phyloP scores from a whole-genome alignment of 805 yeast species.

The baker's yeast (Saccharomyces cerevisiae) region DNA sequence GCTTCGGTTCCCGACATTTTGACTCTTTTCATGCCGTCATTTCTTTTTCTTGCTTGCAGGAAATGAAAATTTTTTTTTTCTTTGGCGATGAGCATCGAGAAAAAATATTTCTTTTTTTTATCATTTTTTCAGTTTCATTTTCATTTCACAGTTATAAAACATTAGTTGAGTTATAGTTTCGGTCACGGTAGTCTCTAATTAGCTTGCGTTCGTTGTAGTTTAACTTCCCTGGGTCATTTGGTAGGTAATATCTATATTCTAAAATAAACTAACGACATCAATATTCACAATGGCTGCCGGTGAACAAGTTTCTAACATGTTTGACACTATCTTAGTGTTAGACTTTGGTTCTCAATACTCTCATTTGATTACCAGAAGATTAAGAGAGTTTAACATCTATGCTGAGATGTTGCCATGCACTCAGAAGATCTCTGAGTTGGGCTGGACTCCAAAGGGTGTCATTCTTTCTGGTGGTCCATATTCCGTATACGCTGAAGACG shows the following conservation, averaged over 20 bases:
- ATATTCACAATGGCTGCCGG: constrained; percentile 11
- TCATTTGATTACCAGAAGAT: constrained; percentile 91
- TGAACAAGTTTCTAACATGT: constrained; percentile 70
- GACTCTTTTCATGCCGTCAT: not conserved
- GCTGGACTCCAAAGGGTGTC: constrained; percentile 94
- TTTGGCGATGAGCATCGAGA: not conserved
- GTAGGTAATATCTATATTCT: not conserved
- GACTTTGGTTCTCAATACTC: constrained; percentile 99
- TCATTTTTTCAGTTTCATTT: not conserved
- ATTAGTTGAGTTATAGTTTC: not conserved
- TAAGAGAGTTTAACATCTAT: constrained; percentile 94
- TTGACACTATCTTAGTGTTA: constrained; percentile 93
- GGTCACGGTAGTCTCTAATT: not conserved
- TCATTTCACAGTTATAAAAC: not conserved
- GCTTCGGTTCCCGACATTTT: not conserved
- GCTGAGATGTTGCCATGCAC: constrained; percentile 99
- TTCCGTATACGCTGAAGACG: constrained; percentile 90
- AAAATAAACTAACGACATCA: not conserved
- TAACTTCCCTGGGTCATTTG: not conserved
- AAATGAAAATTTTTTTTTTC: not conserved
- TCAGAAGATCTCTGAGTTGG: constrained; percentile 84
- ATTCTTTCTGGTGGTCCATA: constrained; percentile 96
- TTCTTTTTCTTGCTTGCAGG: not conserved
- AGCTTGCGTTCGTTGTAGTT: not conserved
- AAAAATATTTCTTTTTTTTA: not conserved